Conservation (phyloP, 2,329 filamentous ascomycete species). For the Xylaria sp. region DNA sequence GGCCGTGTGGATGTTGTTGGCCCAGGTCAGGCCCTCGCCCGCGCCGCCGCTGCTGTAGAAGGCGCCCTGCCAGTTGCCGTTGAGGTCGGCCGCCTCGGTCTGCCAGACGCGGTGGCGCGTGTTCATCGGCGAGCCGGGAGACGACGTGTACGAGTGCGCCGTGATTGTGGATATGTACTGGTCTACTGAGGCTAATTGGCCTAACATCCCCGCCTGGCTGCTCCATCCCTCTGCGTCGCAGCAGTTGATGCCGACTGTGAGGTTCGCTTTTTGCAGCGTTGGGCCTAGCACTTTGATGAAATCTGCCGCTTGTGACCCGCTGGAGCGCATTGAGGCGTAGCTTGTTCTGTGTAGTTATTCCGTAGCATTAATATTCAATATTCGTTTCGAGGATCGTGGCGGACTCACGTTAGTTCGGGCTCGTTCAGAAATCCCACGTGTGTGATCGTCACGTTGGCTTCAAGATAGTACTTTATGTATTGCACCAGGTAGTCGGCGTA, state of each 20-base stretch:
- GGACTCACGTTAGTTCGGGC: constrained; percentile 51
- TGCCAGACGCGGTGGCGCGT: constrained; percentile 56
- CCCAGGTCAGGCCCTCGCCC: constrained; percentile 53
- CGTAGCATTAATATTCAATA: not conserved
- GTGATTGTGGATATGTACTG: constrained; percentile 56
- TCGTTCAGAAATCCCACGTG: constrained; percentile 62
- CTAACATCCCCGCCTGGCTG: constrained; percentile 31
- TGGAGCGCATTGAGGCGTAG: constrained; percentile 52
- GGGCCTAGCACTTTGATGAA: constrained; percentile 56
- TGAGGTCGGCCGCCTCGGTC: constrained; percentile 58
- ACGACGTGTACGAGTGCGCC: constrained; percentile 51
- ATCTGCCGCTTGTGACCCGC: constrained; percentile 50
- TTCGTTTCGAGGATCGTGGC: not conserved
- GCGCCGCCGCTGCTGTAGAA: constrained; percentile 56
- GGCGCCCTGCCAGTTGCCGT: constrained; percentile 49
- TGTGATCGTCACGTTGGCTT: constrained; percentile 57
- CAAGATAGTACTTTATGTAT: constrained; percentile 60
- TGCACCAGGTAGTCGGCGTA: constrained; percentile 61
- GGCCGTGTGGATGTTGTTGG: constrained; percentile 54
- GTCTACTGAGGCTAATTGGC: constrained; percentile 43
- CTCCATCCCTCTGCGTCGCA: constrained; percentile 41
- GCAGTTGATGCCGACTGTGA: constrained; percentile 38
- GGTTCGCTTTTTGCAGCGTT: constrained; percentile 54
- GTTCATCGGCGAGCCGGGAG: constrained; percentile 43
- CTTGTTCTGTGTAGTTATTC: constrained; percentile 37